Conservation (phyloP, 257 asterid species). For the Primulina eburnea region DNA sequence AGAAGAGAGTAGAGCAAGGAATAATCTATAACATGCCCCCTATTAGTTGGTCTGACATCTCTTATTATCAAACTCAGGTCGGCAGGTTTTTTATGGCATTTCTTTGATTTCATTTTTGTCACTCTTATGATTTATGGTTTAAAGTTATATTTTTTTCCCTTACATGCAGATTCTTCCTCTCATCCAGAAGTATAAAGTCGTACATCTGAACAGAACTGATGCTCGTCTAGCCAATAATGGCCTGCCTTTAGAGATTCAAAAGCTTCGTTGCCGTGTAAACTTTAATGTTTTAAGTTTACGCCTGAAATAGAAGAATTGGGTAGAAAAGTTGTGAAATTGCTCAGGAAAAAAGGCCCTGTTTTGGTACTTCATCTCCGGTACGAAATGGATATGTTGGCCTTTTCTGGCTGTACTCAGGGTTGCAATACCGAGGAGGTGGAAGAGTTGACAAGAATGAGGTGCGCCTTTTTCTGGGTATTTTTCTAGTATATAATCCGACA, state of each 20-base stretch:
- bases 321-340: slow-evolving; percentile 68
- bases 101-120: slow-evolving; percentile 1
- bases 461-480: neutral
- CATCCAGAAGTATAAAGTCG: slow-evolving; percentile 84
- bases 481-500: neutral
- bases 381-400: slow-evolving; percentile 99
- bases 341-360: slow-evolving; percentile 83
- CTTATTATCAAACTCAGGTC: slow-evolving; percentile 86
- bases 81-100: slow-evolving; percentile 16
- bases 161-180: slow-evolving; percentile 78
- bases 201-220: slow-evolving; percentile 88
- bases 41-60: slow-evolving; percentile 90
- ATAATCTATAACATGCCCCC: slow-evolving; percentile 78
- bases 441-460: slow-evolving; percentile 95
- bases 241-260: slow-evolving; percentile 84
- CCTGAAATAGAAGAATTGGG: slow-evolving; percentile 96
- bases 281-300: slow-evolving; percentile 74
- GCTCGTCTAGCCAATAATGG: slow-evolving; percentile 89
- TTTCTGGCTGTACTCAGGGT: slow-evolving; percentile 96
- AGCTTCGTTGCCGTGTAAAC: slow-evolving; percentile 91
- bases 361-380: slow-evolving; percentile 94
- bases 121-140: neutral
- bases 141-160: slow-evolving; percentile 15
- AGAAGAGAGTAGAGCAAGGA: slow-evolving; percentile 81
- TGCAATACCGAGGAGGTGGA: slow-evolving; percentile 77